These are phyloP conservation scores for Trichoderma orchidacearum DNA, from an alignment of 495 filamentous ascomycete species.

Conservation along the genomic window DNA sequence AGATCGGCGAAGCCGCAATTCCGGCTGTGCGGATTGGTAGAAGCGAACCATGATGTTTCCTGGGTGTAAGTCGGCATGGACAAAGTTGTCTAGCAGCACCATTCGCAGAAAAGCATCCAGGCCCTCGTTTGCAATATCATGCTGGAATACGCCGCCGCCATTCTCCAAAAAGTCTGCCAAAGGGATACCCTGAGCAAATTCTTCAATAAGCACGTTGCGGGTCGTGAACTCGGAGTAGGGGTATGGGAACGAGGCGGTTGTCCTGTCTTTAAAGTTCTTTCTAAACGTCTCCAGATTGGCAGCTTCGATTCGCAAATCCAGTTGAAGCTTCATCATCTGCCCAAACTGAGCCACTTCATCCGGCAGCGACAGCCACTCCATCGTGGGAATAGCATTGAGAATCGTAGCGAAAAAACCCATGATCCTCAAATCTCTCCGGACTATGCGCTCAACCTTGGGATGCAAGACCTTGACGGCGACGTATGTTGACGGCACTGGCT, in stretches of 20 bases:
- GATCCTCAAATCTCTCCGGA: conserved; percentile 79
- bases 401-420: conserved; percentile 85
- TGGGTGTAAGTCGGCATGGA: conserved; percentile 96
- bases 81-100: conserved; percentile 95
- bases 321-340: conserved; percentile 94
- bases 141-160: conserved; percentile 84
- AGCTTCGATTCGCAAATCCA: conserved; percentile 90
- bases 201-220: conserved; percentile 83
- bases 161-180: conserved; percentile 78
- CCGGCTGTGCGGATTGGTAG: conserved; percentile 66
- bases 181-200: conserved; percentile 90
- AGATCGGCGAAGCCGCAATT: conserved; percentile 34
- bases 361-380: conserved; percentile 94
- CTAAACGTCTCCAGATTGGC: conserved; percentile 84
- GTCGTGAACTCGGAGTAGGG: conserved; percentile 87
- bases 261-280: conserved; percentile 75
- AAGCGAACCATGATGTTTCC: conserved; percentile 99
- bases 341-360: conserved; percentile 91
- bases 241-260: conserved; percentile 91
- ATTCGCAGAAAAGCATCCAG: conserved; percentile 97
- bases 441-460: conserved; percentile 76
- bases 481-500: conserved; percentile 77
- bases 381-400: conserved; percentile 81
- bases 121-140: conserved; percentile 89
- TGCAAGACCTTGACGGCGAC: conserved; percentile 97